Conservation (phyloP, 495 filamentous ascomycete species). For the Amphirosellinia nigrospora region DNA sequence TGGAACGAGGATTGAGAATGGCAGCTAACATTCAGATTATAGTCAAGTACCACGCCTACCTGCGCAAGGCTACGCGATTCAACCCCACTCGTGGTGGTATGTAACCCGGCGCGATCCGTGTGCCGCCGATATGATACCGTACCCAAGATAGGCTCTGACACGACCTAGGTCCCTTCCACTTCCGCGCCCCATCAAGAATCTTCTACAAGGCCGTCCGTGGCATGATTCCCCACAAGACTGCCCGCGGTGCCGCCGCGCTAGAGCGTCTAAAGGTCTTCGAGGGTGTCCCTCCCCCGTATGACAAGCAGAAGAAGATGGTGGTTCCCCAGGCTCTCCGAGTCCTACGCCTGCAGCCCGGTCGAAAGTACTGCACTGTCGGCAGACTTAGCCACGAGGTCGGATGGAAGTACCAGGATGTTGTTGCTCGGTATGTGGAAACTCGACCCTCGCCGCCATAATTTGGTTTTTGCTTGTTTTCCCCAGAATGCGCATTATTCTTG, state of each 20-base stretch:
- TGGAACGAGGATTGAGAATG: neutral
- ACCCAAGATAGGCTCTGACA: conserved; percentile 45
- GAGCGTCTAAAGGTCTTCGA: conserved; percentile 99
- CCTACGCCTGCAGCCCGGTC: conserved; percentile 92
- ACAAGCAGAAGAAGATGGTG: conserved; percentile 99
- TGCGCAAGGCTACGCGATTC: conserved; percentile 99
- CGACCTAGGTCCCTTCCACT: conserved; percentile 90
- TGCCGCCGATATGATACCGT: conserved; percentile 23
- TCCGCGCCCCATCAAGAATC: conserved; percentile 97
- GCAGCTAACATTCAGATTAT: conserved; percentile 48
- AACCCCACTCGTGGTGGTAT: conserved; percentile 97
- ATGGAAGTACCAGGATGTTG: conserved; percentile 99
- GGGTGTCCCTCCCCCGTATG: conserved; percentile 98
- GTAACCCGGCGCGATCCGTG: conserved; percentile 40
- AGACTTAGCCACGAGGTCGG: conserved; percentile 97
- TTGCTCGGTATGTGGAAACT: conserved; percentile 78
- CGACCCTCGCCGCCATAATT: neutral
- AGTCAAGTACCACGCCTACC: conserved; percentile 99
- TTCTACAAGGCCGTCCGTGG: conserved; percentile 99
- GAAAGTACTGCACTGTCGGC: conserved; percentile 99
- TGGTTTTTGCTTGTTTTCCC: neutral
- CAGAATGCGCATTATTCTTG: conserved; percentile 27
- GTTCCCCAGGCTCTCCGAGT: conserved; percentile 97
- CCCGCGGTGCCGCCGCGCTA: conserved; percentile 93
- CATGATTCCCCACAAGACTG: conserved; percentile 99